Base-by-base conservation (phyloP, 345 rosid species). In the Moricandia arvensis region DNA sequence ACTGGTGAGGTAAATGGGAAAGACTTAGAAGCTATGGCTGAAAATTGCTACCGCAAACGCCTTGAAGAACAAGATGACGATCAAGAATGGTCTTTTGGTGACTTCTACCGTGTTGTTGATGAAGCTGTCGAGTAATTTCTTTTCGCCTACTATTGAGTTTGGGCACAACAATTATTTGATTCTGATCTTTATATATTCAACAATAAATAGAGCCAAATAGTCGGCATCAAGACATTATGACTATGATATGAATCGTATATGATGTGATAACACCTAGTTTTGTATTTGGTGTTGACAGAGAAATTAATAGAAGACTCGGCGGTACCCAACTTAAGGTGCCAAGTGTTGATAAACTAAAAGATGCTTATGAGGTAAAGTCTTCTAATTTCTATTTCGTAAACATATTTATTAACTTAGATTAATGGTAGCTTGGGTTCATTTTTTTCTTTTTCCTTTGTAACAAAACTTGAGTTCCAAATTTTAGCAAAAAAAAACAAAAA, bases 301-400 rank as follows among this genome's bases (percentile, higher is more conserved):
- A 86, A 70, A 84, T 91, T 57, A 93, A 93, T 77, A 79, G 62
- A 72, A 87, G 79, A 79, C 84, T 89, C 21, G 88, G 89, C 38
- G 87, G 88, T 77, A 84, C 93, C 6, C 98, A 91, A 59, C 73
- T 91, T 64, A 79, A 84, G 59, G 83, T 88, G 43, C 98, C 98
- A 11, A 68, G 78, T 63, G 75, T 49, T 12, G 26, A 66, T 0
- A 79, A 73, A 5, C 77, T 93, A 21, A 2, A 63, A 4, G 7
- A 49, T 43, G 93, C 86, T 6, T 90, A 78, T 69, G 9, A 6
- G 55, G 98, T 90, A 49, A 16, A 16, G 21, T 49, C 24, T 49
- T 49, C 57, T 21, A 11, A 1, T 55, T 55, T 55, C 59, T 8
- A 9, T 54, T 21, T 54, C 21, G 57, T 49, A 16, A 49, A 43